Conservation (phyloP, 2,329 filamentous ascomycete species). For the Coniella vitis region DNA sequence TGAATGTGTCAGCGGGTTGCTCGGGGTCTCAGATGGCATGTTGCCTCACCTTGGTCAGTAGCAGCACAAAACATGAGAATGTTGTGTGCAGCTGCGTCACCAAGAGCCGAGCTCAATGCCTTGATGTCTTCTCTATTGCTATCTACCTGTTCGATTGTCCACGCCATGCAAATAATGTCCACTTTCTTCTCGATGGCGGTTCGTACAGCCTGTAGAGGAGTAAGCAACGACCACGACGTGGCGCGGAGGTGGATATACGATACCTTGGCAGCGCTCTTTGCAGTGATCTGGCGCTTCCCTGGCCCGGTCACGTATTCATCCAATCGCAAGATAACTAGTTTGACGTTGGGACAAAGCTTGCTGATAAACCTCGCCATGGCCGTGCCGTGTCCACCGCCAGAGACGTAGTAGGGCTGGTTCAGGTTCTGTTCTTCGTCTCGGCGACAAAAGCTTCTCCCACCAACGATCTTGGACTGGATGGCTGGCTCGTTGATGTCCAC, state of each 20-base stretch:
- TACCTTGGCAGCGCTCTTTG: background rate
- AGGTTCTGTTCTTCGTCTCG: background rate
- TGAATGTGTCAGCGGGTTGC: no score
- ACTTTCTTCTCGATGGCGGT: constrained; percentile 16
- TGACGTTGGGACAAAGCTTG: background rate
- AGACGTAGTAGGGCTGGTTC: background rate
- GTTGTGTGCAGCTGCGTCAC: no score
- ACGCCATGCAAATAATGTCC: constrained; percentile 32
- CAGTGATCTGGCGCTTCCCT: background rate
- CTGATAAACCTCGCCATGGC: constrained; percentile 1
- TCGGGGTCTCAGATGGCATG: no score
- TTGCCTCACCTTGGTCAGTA: constrained; percentile 25
- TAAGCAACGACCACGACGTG: no score
- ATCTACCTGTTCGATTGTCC: no score
- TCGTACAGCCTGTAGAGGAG: background rate
- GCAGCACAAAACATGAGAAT: constrained; percentile 34
- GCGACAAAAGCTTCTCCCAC: no score
- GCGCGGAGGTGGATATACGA: no score
- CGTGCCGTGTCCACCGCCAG: background rate
- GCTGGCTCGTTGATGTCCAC: background rate
- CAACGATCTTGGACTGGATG: background rate
- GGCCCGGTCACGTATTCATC: background rate
- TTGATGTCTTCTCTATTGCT: background rate
- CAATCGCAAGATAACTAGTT: background rate
- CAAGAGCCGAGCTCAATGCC: constrained; percentile 26